Base-by-base conservation (phyloP, 331 rosid species). In the Malus hybrid region DNA sequence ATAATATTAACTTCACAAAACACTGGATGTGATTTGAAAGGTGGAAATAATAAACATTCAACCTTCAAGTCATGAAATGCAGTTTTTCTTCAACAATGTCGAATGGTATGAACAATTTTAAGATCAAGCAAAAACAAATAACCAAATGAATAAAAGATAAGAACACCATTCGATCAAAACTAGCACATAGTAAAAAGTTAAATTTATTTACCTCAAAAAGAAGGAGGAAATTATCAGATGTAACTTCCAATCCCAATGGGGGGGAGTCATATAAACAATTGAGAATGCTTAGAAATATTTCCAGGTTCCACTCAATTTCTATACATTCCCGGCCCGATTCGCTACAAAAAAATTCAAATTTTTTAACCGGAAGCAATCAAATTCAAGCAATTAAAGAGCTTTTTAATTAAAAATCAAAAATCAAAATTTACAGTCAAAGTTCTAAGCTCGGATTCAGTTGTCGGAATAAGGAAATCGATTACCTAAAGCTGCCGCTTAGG, bases 401-500 rank as follows among this genome's bases (percentile, higher is more conserved):
- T 3, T 5, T 6, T 15, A 73, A 34, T 59, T 59, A 54, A 22
- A 6, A 8, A 10, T 24, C 24, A 7, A 34, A 11, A 34, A 71
- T 15, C 15, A 7, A 29, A 24, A n/a, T 39, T 59, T 55, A 71
- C 32, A 20, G 9, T 22, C 50, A 57, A 72, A 34, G 14, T 44
- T 44, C 65, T 31, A 34, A 34, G 15, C 65, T 4, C 65, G 33
- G 12, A 20, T 15, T 22, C 33, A 60, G 27, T 13, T 22, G 4
- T 5, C 16, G 18, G 64, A 10, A 12, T 52, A 54, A 18, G 15
- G 18, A 33, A 6, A 13, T 57, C 22, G 56, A 73, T n/a, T 83
- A 88, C 97, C 97, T 90, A 83, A 90, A 92, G 81, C 86, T 87
- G 52, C 97, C 87, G 27, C 75, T 14, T 60, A 92, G 88, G 60